phyloP scores from a whole-genome alignment of 257 asterid genomes.

The Salvia hispanica region DNA sequence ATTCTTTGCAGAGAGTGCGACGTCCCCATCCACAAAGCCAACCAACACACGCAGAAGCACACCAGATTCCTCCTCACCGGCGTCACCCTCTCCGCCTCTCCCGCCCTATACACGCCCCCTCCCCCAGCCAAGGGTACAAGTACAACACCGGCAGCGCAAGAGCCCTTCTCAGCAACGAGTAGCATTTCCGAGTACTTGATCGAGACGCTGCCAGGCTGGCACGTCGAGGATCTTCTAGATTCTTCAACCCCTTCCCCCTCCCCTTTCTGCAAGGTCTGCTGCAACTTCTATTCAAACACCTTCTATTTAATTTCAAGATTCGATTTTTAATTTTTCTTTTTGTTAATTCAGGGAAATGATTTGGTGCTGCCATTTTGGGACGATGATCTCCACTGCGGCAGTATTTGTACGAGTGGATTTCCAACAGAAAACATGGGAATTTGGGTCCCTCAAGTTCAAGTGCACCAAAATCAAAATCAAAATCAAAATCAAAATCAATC shows the following conservation, averaged over 20 bases:
- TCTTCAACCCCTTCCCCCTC: constrained; percentile 43
- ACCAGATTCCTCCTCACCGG: constrained; percentile 80
- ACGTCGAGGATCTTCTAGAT: constrained; percentile 80
- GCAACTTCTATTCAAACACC: neutral
- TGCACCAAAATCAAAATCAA: constrained; percentile 41
- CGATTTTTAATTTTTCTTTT: neutral
- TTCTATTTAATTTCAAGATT: neutral
- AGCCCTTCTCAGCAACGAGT: constrained; percentile 37
- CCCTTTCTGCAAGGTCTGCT: constrained; percentile 60
- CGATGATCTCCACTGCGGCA: constrained; percentile 33
- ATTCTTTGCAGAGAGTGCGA: constrained; percentile 86
- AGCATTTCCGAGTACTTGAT: constrained; percentile 82
- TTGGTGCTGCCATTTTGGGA: constrained; percentile 57
- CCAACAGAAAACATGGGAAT: constrained; percentile 48
- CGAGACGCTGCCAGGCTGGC: constrained; percentile 88
- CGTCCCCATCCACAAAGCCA: constrained; percentile 67
- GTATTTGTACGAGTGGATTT: constrained; percentile 28
- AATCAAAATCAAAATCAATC: constrained; percentile 26
- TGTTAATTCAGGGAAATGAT: constrained; percentile 19
- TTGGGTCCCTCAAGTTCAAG: constrained; percentile 69
- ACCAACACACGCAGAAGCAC: constrained; percentile 74
- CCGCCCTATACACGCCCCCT: constrained; percentile 38
- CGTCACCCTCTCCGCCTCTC: constrained; percentile 54
- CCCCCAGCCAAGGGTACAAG: constrained; percentile 34
- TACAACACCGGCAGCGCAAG: constrained; percentile 19